Percentiles rank a stretch among this genome's conserved stretches.
Conservation (phyloP, 2,329 filamentous ascomycete species). For the Arachnomyces sp. region DNA sequence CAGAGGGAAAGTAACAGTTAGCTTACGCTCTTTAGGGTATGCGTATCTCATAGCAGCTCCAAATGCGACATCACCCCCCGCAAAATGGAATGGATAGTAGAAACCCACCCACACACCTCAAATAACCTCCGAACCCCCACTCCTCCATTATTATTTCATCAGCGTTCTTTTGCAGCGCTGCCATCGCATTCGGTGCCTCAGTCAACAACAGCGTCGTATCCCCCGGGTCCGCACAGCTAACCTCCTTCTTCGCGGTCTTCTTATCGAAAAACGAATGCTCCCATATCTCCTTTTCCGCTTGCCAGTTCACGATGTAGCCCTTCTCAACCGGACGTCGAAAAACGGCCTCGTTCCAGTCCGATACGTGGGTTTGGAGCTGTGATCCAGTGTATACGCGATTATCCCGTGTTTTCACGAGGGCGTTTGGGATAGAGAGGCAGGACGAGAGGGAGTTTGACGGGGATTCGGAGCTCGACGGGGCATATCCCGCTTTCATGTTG, state of each 20-base stretch:
- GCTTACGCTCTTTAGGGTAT: neutral
- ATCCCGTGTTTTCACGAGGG: conserved; percentile 73
- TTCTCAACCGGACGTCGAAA: conserved; percentile 89
- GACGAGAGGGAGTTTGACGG: conserved; percentile 31
- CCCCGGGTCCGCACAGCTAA: conserved; percentile 50
- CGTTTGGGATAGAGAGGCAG: conserved; percentile 75
- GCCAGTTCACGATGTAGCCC: conserved; percentile 94
- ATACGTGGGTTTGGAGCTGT: conserved; percentile 63
- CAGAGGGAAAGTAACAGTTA: neutral
- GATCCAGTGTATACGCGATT: conserved; percentile 71
- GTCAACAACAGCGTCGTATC: conserved; percentile 78
- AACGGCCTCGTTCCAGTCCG: conserved; percentile 78
- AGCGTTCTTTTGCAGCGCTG: conserved; percentile 74
- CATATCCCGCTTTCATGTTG: conserved; percentile 83
- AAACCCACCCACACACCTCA: conserved; percentile 60
- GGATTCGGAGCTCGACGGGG: conserved; percentile 32
- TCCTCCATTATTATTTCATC: conserved; percentile 98
- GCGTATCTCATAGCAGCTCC: no score
- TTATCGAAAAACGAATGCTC: conserved; percentile 74
- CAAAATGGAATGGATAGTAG: neutral
- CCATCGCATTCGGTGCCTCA: conserved; percentile 76
- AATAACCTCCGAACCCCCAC: conserved; percentile 84
- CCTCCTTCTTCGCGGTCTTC: conserved; percentile 46
- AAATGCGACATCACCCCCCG: neutral
- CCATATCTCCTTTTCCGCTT: conserved; percentile 92